A percentile compares a stretch with the other conserved stretches of the same genome.
Conservation (phyloP, 2,329 filamentous ascomycete genomes). For the Trichoderma sp. region DNA sequence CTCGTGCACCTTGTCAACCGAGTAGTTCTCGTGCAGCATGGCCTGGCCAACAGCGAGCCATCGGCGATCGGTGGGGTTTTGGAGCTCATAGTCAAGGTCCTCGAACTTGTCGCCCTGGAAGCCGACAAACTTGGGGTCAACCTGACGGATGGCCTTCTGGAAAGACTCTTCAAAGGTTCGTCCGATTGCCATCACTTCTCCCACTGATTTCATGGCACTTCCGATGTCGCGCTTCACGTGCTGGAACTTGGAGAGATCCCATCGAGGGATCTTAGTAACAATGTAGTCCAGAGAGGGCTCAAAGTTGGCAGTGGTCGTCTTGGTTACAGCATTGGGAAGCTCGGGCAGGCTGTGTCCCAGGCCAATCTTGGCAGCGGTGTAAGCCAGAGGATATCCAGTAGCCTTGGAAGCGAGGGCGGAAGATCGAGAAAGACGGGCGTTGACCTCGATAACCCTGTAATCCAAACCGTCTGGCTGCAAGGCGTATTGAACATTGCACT, state of each 20-base stretch:
- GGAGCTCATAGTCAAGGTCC: slow-evolving; percentile 83
- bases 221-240: slow-evolving; percentile 97
- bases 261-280: slow-evolving; percentile 97
- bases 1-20: slow-evolving; percentile 87
- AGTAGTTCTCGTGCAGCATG: slow-evolving; percentile 96
- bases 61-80: slow-evolving; percentile 92
- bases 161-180: slow-evolving; percentile 98
- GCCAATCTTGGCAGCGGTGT: slow-evolving; percentile 97
- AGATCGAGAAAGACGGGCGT: slow-evolving; percentile 95
- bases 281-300: slow-evolving; percentile 97
- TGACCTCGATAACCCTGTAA: slow-evolving; percentile 98
- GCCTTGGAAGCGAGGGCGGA: slow-evolving; percentile 97
- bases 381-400: slow-evolving; percentile 94
- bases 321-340: slow-evolving; percentile 95
- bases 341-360: slow-evolving; percentile 93
- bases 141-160: slow-evolving; percentile 97
- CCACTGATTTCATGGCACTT: slow-evolving; percentile 98
- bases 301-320: slow-evolving; percentile 98
- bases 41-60: slow-evolving; percentile 98
- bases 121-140: slow-evolving; percentile 87
- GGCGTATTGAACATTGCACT: slow-evolving; percentile 98
- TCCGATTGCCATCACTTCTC: slow-evolving; percentile 99
- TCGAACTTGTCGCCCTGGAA: slow-evolving; percentile 97
- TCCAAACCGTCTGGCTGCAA: slow-evolving; percentile 95
- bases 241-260: slow-evolving; percentile 99